Base-by-base conservation (phyloP, 2,329 filamentous ascomycete genomes). In the Cladosporium austrohemisphaericum region DNA sequence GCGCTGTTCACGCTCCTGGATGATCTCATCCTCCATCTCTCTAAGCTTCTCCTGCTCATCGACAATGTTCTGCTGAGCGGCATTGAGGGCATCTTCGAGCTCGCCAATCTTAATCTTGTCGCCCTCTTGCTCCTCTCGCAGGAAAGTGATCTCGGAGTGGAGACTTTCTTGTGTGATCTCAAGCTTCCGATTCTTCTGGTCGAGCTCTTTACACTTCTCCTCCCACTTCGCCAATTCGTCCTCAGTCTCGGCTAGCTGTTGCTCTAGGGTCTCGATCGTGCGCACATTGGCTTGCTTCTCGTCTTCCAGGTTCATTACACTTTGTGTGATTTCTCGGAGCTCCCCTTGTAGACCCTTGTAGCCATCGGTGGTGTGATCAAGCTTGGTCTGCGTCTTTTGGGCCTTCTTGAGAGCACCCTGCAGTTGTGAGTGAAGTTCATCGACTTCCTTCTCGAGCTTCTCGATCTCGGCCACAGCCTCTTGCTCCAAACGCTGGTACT, bases 81-180 rank as follows among this genome's bases (percentile, higher is more conserved):
- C 85, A 60, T 88, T 86, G 29, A 96, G 72, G 11, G 85, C 83
- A 7, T 88, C 87, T 64, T 97, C 91, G 6, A 97, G 76, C 62
- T 97, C 90, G 29, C 92, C 89, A 61, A 98, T 97, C 69, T 90
- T 91, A 65, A 98, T 95, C 77, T 98, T 98, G 74, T 98, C 93
- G 14, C 81, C 82, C 69, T 98, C 93, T 68, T 98, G 93, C 72
- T 98, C 93, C 65, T 98, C 93, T 1, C 93, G 84, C 43, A 98
- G 69, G 77, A 98, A 98, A 1, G 88, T 84, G 68, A 97, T 94
- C 68, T 98, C 93, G 52, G 85, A 85, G 60, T 96, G 92, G 50
- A 86, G 85, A 4, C 88, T 95, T 69, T 98, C 93, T 56, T 92
- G 85, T 64, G 97, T 91, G 25, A 98, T 88, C 3, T 86, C 85